Evolutionary conservation across 805 yeast genomes (phyloP).

Genomic region (Barnettozyma sucrosica): DNA sequence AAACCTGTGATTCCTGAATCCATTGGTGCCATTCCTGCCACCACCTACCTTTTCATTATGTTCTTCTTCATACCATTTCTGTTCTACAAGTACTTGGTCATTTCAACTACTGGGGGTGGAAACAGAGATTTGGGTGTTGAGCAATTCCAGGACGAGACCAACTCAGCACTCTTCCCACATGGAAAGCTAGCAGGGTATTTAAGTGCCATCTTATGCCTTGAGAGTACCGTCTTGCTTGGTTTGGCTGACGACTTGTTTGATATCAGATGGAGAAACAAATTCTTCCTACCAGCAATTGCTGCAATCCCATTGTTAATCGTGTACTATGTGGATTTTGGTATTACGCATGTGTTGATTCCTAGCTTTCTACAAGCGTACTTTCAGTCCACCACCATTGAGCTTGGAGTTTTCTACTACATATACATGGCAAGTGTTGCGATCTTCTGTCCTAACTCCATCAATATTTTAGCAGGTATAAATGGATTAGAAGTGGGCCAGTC

Average conservation of each 20-base stretch:
- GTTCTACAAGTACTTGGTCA: slow-evolving; percentile 69
- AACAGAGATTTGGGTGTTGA: slow-evolving; percentile 37
- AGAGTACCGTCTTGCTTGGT: slow-evolving; percentile 80
- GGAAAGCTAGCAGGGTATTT: slow-evolving; percentile 78
- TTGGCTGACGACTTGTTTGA: slow-evolving; percentile 93
- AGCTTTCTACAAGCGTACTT: slow-evolving; percentile 42
- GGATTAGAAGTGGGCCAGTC: slow-evolving; percentile 97
- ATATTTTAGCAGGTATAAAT: slow-evolving; percentile 92
- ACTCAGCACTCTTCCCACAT: slow-evolving; percentile 55
- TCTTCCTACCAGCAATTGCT: slow-evolving; percentile 91
- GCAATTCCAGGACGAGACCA: slow-evolving; percentile 7
- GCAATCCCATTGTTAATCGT: slow-evolving; percentile 87
- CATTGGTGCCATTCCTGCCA: slow-evolving; percentile 85
- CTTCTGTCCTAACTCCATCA: slow-evolving; percentile 93
- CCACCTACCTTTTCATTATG: slow-evolving; percentile 75
- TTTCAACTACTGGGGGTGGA: slow-evolving; percentile 54
- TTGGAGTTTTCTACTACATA: slow-evolving; percentile 73
- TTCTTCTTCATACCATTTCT: slow-evolving; percentile 82
- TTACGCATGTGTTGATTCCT: slow-evolving; percentile 83
- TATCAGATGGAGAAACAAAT: slow-evolving; percentile 95
- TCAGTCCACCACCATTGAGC: slow-evolving; percentile 46
- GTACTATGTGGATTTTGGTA: slow-evolving; percentile 90
- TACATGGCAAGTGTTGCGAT: slow-evolving; percentile 92
- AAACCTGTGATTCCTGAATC: slow-evolving; percentile 80
- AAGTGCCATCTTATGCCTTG: slow-evolving; percentile 77